Percentiles rank a stretch among this genome's conserved stretches.
Conservation (phyloP, 176 grass and related monocot genomes). For the Dactylis glomerata region DNA sequence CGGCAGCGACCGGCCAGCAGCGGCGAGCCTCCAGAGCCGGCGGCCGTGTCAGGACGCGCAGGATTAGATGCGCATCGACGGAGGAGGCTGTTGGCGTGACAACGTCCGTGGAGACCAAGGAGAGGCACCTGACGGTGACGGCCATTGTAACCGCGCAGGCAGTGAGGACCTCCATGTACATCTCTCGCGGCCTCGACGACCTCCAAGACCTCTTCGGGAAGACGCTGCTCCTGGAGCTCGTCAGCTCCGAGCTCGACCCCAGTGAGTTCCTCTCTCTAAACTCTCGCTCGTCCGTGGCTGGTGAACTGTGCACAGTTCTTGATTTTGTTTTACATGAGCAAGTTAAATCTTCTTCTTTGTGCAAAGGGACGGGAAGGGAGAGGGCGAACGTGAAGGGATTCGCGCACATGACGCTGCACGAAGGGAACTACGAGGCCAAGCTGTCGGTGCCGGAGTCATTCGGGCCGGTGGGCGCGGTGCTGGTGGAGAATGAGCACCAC, state of each 20-base stretch:
- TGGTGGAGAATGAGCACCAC: constrained; percentile 88
- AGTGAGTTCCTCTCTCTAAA: constrained; percentile 28
- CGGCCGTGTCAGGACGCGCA: not conserved
- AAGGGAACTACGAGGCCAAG: constrained; percentile 44
- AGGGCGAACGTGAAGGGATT: constrained; percentile 40
- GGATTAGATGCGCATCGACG: constrained; percentile 22
- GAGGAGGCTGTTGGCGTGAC: constrained; percentile 16
- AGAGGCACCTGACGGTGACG: constrained; percentile 36
- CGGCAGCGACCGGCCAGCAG: not conserved
- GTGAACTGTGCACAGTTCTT: not conserved
- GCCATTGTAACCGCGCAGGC: constrained; percentile 54
- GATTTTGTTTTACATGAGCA: not conserved
- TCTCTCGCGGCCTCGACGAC: constrained; percentile 60
- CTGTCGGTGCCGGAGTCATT: constrained; percentile 52
- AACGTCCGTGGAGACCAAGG: not conserved
- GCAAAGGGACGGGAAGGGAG: constrained; percentile 50
- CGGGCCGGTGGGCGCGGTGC: constrained; percentile 56
- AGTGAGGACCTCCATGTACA: constrained; percentile 30
- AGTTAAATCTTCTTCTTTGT: not conserved
- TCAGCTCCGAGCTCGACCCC: constrained; percentile 67
- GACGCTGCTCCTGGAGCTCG: constrained; percentile 56
- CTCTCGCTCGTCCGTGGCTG: not conserved
- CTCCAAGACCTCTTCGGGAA: constrained; percentile 60
- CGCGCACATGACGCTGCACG: constrained; percentile 34
- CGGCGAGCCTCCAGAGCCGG: not conserved